Conservation (phyloP, 257 asterid species). For the Henckelia pumila region DNA sequence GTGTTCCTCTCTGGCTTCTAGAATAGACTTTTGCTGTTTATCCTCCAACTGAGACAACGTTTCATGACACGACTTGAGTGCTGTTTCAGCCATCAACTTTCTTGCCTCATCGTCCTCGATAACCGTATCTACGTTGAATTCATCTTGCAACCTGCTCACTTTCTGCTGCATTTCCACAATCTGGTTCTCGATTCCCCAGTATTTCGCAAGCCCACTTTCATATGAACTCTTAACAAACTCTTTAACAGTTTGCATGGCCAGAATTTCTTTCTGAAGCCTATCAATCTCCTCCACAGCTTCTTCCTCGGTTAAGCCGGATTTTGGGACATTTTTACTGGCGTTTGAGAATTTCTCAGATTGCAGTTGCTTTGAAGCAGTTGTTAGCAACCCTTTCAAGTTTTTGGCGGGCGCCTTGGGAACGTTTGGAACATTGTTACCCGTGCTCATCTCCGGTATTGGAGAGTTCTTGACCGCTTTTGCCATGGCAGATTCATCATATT, state of each 20-base stretch:
- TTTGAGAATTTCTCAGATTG: constrained; percentile 35
- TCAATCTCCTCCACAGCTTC: constrained; percentile 75
- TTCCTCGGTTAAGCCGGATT: constrained; percentile 47
- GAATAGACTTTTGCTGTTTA: constrained; percentile 47
- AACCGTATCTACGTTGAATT: constrained; percentile 46
- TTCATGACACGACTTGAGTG: constrained; percentile 75
- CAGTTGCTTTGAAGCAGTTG: constrained; percentile 34
- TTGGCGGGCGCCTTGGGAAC: constrained; percentile 46
- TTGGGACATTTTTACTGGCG: constrained; percentile 24
- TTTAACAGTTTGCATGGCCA: constrained; percentile 64
- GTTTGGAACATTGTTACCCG: constrained; percentile 30
- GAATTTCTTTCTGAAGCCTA: constrained; percentile 73
- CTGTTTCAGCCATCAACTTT: constrained; percentile 78
- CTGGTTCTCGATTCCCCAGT: constrained; percentile 71
- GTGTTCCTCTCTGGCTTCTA: constrained; percentile 52
- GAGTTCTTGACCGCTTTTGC: constrained; percentile 19
- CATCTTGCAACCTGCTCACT: constrained; percentile 64
- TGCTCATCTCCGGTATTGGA: background rate
- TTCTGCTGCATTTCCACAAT: constrained; percentile 69
- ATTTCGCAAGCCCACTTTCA: constrained; percentile 64
- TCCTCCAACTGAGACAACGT: constrained; percentile 58
- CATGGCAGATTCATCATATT: constrained; percentile 30
- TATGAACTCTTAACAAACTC: constrained; percentile 91
- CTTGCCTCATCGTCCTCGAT: constrained; percentile 82
- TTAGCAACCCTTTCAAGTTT: constrained; percentile 34